Conservation (phyloP, 1,139 yeast genomes). For the Zygosaccharomyces sapae region DNA sequence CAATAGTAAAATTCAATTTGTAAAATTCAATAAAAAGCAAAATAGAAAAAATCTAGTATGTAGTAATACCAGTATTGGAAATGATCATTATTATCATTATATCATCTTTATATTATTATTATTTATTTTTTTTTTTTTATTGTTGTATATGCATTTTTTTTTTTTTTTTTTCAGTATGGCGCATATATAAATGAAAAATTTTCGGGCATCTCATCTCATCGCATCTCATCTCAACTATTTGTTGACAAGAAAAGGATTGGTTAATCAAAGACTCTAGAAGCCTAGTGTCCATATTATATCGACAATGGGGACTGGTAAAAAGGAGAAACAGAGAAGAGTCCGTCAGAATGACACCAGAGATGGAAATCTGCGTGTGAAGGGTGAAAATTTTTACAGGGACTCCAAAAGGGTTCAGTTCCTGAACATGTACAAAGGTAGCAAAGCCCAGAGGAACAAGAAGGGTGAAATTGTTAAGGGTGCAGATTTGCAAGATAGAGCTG, state of each 20-base stretch:
- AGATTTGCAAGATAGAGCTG: constrained; percentile 77
- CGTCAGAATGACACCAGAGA: constrained; percentile 80
- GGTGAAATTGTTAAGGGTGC: constrained; percentile 91
- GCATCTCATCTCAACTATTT: constrained; percentile 11
- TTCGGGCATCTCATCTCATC: constrained; percentile 18
- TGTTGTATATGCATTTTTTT: constrained; percentile 1
- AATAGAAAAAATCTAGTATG: too few species aligned
- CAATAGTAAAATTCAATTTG: not conserved
- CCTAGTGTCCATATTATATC: not conserved
- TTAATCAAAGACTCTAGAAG: not conserved
- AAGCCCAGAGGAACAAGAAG: constrained; percentile 77
- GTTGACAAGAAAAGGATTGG: too few species aligned
- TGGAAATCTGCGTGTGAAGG: constrained; percentile 90
- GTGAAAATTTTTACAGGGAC: constrained; percentile 95
- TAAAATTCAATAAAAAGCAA: not conserved
- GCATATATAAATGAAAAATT: not conserved
- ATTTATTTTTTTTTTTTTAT: not conserved
- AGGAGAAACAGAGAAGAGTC: constrained; percentile 79
- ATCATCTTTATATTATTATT: constrained; percentile 1
- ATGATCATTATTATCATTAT: too few species aligned
- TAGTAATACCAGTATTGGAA: too few species aligned
- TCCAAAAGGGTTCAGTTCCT: constrained; percentile 87
- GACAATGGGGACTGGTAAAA: constrained; percentile 87
- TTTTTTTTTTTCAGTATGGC: constrained; percentile 1
- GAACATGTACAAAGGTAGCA: constrained; percentile 89